Base-by-base conservation (phyloP, 2,329 filamentous ascomycete species). In the Aspergillus persii region DNA sequence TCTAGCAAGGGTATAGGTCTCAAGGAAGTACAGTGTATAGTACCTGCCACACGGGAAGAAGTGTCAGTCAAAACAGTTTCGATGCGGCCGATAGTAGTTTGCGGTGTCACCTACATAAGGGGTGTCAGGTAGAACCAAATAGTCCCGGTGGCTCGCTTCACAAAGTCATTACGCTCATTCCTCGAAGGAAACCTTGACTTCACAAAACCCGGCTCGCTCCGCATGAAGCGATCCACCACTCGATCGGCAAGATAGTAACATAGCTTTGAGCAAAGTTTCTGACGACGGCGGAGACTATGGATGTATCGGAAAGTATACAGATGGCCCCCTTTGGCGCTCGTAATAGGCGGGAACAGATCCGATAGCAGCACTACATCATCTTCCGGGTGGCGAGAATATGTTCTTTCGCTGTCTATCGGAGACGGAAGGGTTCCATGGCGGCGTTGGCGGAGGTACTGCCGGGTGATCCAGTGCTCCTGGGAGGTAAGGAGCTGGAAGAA, bases 281-380 rank as follows among this genome's bases (percentile, higher is more conserved):
- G 75, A 56, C 75, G 69, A 23, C 71, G 71, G 23, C 71, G 70
- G 53, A 79, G 58, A 33, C 69, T 71, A 61, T 72, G 66, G 30
- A 79, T 58, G 64, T 79, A 79, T 62, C 72, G 69, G 54, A 77
- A 79, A 2, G 76, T 76, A 59, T 77, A 79, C 47, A 75, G 65
- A 56, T 76, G 70, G 9, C 72, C 74, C 23, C 73, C 71, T 46
- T 71, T 69, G 9, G 71, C 71, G 46, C 71, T 73, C 44, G 70
- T 72, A 5, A 70, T 63, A 0, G 77, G 77, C 4, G 74, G 76
- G 52, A 79, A 79, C 7, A 79, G 66, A 61, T 79, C 77, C 9
- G 76, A 78, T 15, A 79, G 66, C 27, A 79, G 70, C 41, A 79
- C 72, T 39, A 77, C 76, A 66, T 79, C 75, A 58, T 79, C 76